These are phyloP conservation scores for Syncephalastrum contaminatum DNA, from an alignment of 371 early-diverging fungal species.

Conservation along the genomic window DNA sequence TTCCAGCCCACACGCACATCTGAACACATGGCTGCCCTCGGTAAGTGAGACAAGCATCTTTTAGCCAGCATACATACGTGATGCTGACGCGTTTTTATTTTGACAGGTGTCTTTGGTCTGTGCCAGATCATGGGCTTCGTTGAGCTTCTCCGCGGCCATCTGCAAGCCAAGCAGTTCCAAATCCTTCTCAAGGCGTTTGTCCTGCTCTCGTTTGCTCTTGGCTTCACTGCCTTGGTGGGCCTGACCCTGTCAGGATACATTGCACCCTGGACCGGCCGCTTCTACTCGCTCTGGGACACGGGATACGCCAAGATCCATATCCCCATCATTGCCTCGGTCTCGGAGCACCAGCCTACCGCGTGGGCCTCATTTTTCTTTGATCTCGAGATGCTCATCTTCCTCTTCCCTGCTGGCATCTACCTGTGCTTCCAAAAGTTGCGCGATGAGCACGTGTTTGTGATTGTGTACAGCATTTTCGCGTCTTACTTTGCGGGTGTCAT, in stretches of 20 bases:
- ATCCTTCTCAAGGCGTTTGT: constrained; percentile 70
- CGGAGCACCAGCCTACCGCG: constrained; percentile 98
- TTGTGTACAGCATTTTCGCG: constrained; percentile 92
- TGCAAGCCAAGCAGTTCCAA: constrained; percentile 86
- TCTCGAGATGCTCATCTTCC: constrained; percentile 87
- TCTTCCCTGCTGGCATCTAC: constrained; percentile 97
- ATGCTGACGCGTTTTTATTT: no score
- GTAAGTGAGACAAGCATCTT: constrained; percentile 35
- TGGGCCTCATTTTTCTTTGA: constrained; percentile 99
- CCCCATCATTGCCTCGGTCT: constrained; percentile 99
- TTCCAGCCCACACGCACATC: constrained; percentile 96
- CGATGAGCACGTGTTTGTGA: constrained; percentile 97
- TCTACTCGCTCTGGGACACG: constrained; percentile 99
- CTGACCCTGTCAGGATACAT: constrained; percentile 84
- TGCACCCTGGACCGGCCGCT: constrained; percentile 98
- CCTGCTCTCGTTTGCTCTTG: constrained; percentile 55
- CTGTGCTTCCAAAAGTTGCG: constrained; percentile 89
- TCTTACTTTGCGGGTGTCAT: constrained; percentile 99
- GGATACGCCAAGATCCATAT: constrained; percentile 98
- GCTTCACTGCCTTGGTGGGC: constrained; percentile 49
- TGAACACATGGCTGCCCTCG: constrained; percentile 99
- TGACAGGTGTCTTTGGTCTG: constrained; percentile 82
- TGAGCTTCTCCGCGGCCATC: constrained; percentile 74
- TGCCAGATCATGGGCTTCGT: constrained; percentile 93
- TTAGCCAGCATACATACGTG: no score